phyloP scores from a whole-genome alignment of 2,329 filamentous ascomycete species.

The Calonectria hawksworthii region DNA sequence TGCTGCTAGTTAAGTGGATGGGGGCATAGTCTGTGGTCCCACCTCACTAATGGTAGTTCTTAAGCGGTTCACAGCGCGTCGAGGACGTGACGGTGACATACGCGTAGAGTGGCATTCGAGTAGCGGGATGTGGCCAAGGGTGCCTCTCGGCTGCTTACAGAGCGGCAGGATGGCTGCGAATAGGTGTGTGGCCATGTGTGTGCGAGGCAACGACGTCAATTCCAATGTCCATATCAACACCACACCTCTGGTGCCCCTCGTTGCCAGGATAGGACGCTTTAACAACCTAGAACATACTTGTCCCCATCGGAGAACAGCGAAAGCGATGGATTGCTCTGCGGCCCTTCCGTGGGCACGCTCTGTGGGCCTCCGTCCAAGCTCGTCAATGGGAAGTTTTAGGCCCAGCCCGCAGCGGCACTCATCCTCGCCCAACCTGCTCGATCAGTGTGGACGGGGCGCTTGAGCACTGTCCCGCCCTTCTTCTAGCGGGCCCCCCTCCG shows the following conservation, averaged over 20 bases:
- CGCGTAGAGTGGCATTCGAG: not conserved
- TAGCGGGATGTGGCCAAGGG: not conserved
- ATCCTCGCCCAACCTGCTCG: slow-evolving; percentile 4
- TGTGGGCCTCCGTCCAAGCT: not conserved
- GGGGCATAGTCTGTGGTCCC: slow-evolving; percentile 17
- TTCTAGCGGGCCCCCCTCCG: not conserved
- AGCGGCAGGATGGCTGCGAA: not conserved
- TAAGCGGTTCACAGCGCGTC: not conserved
- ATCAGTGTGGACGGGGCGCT: slow-evolving; percentile 5
- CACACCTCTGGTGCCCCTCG: not conserved
- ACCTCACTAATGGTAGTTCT: slow-evolving; percentile 17
- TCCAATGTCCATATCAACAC: not conserved
- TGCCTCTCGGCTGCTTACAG: not conserved
- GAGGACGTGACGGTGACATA: slow-evolving; percentile 3
- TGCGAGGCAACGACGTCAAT: not conserved
- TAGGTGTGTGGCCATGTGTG: not conserved
- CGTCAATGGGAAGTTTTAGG: not conserved
- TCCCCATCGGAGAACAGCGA: slow-evolving; percentile 29
- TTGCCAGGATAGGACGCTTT: not conserved
- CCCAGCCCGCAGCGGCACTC: slow-evolving; percentile 21
- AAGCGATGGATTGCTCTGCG: slow-evolving; percentile 16
- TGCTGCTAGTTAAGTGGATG: slow-evolving; percentile 11
- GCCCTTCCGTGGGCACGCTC: not conserved
- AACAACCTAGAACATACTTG: slow-evolving; percentile 23
- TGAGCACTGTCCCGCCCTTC: slow-evolving; percentile 9